These are phyloP conservation scores for Psidium guajava DNA, from an alignment of 345 rosid genomes.

Conservation along the genomic window DNA sequence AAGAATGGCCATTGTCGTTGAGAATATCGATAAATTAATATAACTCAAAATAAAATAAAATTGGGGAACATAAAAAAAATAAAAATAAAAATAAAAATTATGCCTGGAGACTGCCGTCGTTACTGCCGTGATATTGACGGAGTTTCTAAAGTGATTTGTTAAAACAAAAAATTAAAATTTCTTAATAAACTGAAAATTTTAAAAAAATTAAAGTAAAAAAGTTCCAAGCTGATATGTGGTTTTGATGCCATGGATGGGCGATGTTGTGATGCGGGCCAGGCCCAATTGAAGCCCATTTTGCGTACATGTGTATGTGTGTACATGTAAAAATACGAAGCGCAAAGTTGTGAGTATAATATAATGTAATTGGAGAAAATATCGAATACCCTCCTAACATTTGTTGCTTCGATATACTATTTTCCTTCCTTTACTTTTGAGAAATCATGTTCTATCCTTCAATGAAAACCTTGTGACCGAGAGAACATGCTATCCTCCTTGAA, in stretches of 20 bases:
- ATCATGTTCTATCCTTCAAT: too few species aligned
- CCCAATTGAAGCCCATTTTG: background rate
- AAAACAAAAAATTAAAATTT: background rate
- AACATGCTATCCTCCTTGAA: too few species aligned
- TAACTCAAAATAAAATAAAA: background rate
- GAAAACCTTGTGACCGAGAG: rapidly evolving
- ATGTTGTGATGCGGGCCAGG: background rate
- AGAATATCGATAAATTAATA: background rate
- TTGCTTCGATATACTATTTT: too few species aligned
- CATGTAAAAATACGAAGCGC: too few species aligned
- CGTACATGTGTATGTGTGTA: too few species aligned
- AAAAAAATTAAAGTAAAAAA: background rate
- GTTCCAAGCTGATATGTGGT: background rate
- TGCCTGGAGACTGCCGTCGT: background rate
- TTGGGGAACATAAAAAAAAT: background rate
- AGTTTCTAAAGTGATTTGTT: background rate
- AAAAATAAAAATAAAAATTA: background rate
- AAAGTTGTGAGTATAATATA: too few species aligned
- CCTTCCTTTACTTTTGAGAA: too few species aligned
- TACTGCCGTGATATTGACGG: background rate
- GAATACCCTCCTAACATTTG: too few species aligned
- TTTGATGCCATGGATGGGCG: background rate
- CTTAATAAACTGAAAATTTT: background rate
- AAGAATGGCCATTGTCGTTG: background rate
- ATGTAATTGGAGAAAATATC: too few species aligned